Conservation (phyloP, 2,329 filamentous ascomycete genomes). For the Hypoxylon sp. region DNA sequence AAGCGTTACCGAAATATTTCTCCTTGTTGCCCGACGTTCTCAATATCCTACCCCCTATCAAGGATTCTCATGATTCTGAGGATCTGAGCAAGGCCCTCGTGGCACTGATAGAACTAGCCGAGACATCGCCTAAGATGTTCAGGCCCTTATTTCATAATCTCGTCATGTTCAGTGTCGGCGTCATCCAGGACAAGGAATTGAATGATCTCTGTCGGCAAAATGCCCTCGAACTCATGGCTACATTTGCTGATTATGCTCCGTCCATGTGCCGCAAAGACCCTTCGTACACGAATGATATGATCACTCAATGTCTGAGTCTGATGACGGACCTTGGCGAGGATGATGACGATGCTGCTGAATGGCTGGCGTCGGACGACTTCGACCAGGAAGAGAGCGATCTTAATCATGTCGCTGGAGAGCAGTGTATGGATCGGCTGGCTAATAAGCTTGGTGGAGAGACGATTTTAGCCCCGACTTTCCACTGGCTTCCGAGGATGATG, state of each 20-base stretch:
- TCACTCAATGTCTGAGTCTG: conserved; percentile 95
- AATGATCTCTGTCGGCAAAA: conserved; percentile 93
- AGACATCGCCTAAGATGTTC: conserved; percentile 98
- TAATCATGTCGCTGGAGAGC: conserved; percentile 97
- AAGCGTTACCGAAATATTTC: conserved; percentile 90
- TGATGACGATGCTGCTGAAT: conserved; percentile 94
- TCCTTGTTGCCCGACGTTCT: conserved; percentile 89
- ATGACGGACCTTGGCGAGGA: conserved; percentile 98
- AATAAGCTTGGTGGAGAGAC: conserved; percentile 97
- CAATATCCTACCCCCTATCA: conserved; percentile 94
- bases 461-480: conserved; percentile 94
- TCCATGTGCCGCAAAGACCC: conserved; percentile 95
- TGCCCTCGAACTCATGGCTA: conserved; percentile 96
- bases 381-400: conserved; percentile 96
- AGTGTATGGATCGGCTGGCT: conserved; percentile 96
- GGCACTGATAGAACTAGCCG: conserved; percentile 93
- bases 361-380: conserved; percentile 93
- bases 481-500: conserved; percentile 98
- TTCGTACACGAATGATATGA: conserved; percentile 96
- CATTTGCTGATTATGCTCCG: conserved; percentile 94
- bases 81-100: conserved; percentile 91
- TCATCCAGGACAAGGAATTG: conserved; percentile 96
- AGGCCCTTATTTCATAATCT: conserved; percentile 93
- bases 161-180: conserved; percentile 91
- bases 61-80: conserved; percentile 90